Base-by-base conservation (phyloP, 2,329 filamentous ascomycete species). In the Zarea fungicola region DNA sequence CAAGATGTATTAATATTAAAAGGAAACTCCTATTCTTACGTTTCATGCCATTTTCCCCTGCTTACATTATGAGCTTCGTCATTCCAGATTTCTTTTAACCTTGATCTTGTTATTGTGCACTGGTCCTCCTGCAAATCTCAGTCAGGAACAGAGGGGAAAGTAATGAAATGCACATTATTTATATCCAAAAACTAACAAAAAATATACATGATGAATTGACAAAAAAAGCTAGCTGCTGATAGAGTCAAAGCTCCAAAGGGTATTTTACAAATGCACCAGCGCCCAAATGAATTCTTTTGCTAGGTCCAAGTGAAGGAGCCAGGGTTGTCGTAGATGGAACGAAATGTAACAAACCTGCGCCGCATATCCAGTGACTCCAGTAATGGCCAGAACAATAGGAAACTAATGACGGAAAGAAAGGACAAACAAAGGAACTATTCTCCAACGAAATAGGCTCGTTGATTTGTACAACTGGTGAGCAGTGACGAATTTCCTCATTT, bases 161-260 rank as follows among this genome's bases (percentile, higher is more conserved):
- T 19, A 40, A 47, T 47, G 14, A 14, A 40, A 48, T 48, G 18
- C 37, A 28, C 37, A 35, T 42, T 42, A 48, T 35, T 35, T 29
- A 42, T 48, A 48, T 42, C 37, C 46, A 48, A 48, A 48, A 42
- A 29, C n/a, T n/a, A 36, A 29, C 42, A 48, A 22, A 41, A 34
- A 48, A 40, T 48, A 48, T 28, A 28, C 26, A 48, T 48, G 21
- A 31, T n/a, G 41, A 26, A 40, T 48, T 14, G n/a, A 46, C 6
- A 14, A 46, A 26, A 34, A 8, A 19, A n/a, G 5, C 26, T 34
- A 21, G n/a, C 28, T 48, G 26, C 36, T 40, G 5, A 2, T 23
- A 40, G 19, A 40, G n/a, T 40, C 28, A 19, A 41, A 34, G 21
- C 36, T 48, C n/a, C 26, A 26, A n/a, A 8, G 28, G 16, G 5